A percentile compares a stretch with the other conserved stretches of the same genome.
These are phyloP conservation scores for Santalum album DNA, from an alignment of 164 flowering plant species.

Conservation along the genomic window DNA sequence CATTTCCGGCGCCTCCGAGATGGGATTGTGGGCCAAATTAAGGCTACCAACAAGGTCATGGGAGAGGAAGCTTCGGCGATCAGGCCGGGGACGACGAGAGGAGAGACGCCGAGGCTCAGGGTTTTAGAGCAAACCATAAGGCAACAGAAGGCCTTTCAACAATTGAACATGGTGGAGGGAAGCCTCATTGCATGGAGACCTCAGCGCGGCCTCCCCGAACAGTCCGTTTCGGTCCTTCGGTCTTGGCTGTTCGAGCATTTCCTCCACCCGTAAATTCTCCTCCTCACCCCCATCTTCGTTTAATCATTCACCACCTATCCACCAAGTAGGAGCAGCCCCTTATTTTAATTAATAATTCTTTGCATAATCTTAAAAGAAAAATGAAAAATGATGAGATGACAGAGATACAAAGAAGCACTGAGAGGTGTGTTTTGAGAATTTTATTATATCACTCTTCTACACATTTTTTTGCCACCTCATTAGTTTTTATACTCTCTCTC, in stretches of 20 bases:
- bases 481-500: too few species aligned
- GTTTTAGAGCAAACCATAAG: constrained; percentile 70
- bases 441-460: too few species aligned
- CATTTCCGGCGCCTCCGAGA: constrained; percentile 83
- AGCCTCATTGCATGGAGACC: constrained; percentile 82
- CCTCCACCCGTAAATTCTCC: constrained; percentile 78
- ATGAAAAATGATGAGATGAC: too few species aligned
- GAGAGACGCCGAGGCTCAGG: constrained; percentile 76
- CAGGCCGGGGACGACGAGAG: constrained; percentile 50
- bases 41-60: constrained; percentile 62
- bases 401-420: too few species aligned
- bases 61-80: constrained; percentile 57
- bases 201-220: constrained; percentile 89
- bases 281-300: too few species aligned
- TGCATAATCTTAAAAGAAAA: too few species aligned
- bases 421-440: too few species aligned
- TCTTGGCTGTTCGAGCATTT: constrained; percentile 99
- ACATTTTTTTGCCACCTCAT: too few species aligned
- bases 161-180: constrained; percentile 72
- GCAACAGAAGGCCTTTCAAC: constrained; percentile 74
- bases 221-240: constrained; percentile 88
- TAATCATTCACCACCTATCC: too few species aligned
- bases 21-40: constrained; percentile 65
- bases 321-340: too few species aligned
- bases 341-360: too few species aligned